Base-by-base conservation (phyloP, 1,139 yeast genomes). In the Insectozyma bohioensis region DNA sequence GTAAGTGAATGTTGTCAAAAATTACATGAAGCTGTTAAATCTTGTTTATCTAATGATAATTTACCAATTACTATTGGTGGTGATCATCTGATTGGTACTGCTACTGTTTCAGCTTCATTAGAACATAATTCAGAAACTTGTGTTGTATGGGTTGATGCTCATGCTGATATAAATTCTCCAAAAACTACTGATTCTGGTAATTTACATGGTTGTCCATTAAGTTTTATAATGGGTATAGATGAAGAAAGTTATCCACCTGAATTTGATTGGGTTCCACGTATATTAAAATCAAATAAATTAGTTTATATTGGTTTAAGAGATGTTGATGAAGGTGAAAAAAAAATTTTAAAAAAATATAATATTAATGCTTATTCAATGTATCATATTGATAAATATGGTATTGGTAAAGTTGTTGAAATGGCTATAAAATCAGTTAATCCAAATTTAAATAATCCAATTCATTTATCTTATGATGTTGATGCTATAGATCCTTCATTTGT, bases 111-210 rank as follows among this genome's bases (percentile, higher is more conserved):
- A 24, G 98, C 95, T 9, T 85, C 90, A 29, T 72, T 87, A 47
- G 76, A 76, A 19, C 75, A 78, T 43, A 71, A 85, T 57, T 96
- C 97, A 13, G 86, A 88, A 46, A 88, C 95, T 18, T 87, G 95
- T 52, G 72, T 92, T 30, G 58, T 92, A 44, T 92, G 98, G 98
- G 84, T 92, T 47, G 98, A 92, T 61, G 98, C 98, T 1, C 98
- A 92, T 56, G 97, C 97, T 20, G 98, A 92, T 58, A 81, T 92
- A 54, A 92, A 92, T 67, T 84, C 97, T 2, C 88, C 96, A n/a
- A 70, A 69, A 30, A 79, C 90, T 10, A 81, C 97, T 5, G 84
- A 76, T 26, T 79, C 92, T 8, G 98, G 98, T 28, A 92, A 92
- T 60, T 71, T 92, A 48, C 98, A 92, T 58, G 98, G 98, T 3